phyloP scores from a whole-genome alignment of 2,329 filamentous ascomycete genomes.

The Domatiomyces globalis region DNA sequence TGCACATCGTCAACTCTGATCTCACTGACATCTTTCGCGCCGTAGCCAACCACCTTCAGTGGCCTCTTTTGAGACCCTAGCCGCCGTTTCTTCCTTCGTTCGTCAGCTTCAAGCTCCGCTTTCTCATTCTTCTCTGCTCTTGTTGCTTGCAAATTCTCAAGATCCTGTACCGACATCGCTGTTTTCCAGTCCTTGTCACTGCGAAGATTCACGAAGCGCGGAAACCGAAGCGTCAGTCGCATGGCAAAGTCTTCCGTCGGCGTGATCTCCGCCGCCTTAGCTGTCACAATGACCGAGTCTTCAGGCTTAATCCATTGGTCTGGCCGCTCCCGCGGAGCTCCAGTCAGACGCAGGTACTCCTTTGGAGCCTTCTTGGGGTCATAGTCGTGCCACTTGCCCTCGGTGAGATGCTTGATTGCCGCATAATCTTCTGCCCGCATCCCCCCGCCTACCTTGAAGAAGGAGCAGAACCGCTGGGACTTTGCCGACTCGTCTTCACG shows the following conservation, averaged over 20 bases:
- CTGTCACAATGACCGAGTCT: constrained; percentile 73
- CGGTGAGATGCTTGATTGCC: constrained; percentile 65
- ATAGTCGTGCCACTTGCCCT: constrained; percentile 87
- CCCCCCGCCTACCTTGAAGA: constrained; percentile 95
- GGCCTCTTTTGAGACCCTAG: constrained; percentile 49
- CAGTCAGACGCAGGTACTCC: constrained; percentile 66
- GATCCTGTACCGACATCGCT: constrained; percentile 64
- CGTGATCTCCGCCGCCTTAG: constrained; percentile 72
- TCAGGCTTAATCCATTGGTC: constrained; percentile 87
- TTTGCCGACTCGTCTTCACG: constrained; percentile 57
- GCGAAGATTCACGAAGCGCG: constrained; percentile 68
- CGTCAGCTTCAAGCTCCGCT: constrained; percentile 26
- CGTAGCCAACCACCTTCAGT: constrained; percentile 57
- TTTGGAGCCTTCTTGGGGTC: constrained; percentile 61
- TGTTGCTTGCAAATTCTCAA: constrained; percentile 53
- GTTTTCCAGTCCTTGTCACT: constrained; percentile 74
- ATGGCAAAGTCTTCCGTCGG: constrained; percentile 64
- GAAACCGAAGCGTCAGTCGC: constrained; percentile 71
- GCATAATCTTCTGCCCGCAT: constrained; percentile 76
- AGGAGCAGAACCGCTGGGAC: constrained; percentile 46
- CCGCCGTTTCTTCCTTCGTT: constrained; percentile 49
- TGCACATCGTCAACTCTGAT: background rate
- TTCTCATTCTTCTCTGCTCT: constrained; percentile 58
- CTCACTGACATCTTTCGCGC: constrained; percentile 27
- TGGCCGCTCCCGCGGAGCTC: constrained; percentile 57